Evolutionary conservation across 2,329 filamentous ascomycete genomes (phyloP), one percentile per base, ranked within the genome.

Genomic region (Ceratocystis destructans): DNA sequence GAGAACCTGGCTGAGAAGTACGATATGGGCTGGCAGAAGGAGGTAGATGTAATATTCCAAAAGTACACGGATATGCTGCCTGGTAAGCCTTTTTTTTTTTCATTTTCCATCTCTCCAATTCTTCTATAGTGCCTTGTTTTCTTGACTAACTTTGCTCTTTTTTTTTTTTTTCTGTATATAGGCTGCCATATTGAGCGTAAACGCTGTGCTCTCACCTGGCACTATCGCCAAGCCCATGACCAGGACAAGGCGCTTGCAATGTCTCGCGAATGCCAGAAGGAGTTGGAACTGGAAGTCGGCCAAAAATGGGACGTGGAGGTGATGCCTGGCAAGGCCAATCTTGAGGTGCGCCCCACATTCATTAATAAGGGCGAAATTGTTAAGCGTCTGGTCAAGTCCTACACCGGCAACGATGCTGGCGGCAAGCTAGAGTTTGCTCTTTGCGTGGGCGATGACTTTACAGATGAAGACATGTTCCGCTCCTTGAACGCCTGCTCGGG

Each of bases 351-450:
- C n/a, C 93, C 93, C 33, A 92, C 87, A 0, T 96, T 96, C 72
- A 91, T 99, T 78, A 97, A 97, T 81, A 99, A 99, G 79, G 94
- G 94, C 37, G 91, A 95, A 76, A 97, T 97, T 70, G 89, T 87
- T 17, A 92, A 90, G 77, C 85, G 87, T 5, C 81, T 99, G 20
- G 86, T 97, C 46, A 78, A 83, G 25, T 85, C 86, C 61, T 95
- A 95, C 75, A 85, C 80, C 71, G 76, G 76, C 67, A 77, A 72
- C 2, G 76, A 79, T 5, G 78, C 76, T 1, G 75, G 75, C 1
- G 79, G 79, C 3, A 79, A 76, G 62, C 83, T 92, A 0, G 90
- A 93, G 71, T 96, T 97, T 73, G 86, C 95, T 10, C 80, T 97
- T 64, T 99, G 94, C 75, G 78, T 92, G 69, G 94, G 94, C 53